These are phyloP conservation scores for Saturnispora mendoncae DNA, from an alignment of 805 yeast genomes.

Conservation along the genomic window DNA sequence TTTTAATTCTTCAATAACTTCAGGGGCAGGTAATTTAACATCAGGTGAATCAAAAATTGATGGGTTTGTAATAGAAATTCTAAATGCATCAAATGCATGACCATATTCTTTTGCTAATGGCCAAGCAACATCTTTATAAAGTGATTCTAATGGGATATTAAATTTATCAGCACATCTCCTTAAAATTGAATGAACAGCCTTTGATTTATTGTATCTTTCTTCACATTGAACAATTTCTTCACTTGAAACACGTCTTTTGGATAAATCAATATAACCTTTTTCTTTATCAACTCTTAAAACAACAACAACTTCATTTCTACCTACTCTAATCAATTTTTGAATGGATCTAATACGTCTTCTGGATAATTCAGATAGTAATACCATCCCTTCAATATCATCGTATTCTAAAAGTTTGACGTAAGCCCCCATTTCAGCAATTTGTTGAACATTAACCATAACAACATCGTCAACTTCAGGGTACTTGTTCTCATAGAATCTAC, in stretches of 20 bases:
- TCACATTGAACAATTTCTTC: constrained; percentile 97
- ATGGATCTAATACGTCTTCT: constrained; percentile 98
- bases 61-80: constrained; percentile 88
- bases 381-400: constrained; percentile 99
- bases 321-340: constrained; percentile 95
- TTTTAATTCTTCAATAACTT: constrained; percentile 74
- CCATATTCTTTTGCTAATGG: constrained; percentile 93
- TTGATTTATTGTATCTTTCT: constrained; percentile 92
- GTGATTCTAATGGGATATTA: constrained; percentile 72
- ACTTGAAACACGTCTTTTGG: constrained; percentile 95
- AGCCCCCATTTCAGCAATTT: constrained; percentile 99
- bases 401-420: constrained; percentile 92
- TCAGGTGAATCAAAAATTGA: constrained; percentile 63
- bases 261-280: constrained; percentile 94
- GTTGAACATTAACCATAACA: constrained; percentile 97
- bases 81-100: constrained; percentile 96
- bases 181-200: constrained; percentile 95
- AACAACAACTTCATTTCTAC: constrained; percentile 96
- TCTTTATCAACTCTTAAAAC: constrained; percentile 97
- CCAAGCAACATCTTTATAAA: constrained; percentile 92
- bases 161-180: constrained; percentile 98
- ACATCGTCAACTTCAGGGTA: constrained; percentile 98
- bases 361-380: constrained; percentile 85
- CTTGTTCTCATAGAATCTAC: constrained; percentile 96
- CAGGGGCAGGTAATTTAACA: constrained; percentile 60